Evolutionary conservation across 2,329 filamentous ascomycete species (phyloP).

Genomic region (Hypomyces rosellus): DNA sequence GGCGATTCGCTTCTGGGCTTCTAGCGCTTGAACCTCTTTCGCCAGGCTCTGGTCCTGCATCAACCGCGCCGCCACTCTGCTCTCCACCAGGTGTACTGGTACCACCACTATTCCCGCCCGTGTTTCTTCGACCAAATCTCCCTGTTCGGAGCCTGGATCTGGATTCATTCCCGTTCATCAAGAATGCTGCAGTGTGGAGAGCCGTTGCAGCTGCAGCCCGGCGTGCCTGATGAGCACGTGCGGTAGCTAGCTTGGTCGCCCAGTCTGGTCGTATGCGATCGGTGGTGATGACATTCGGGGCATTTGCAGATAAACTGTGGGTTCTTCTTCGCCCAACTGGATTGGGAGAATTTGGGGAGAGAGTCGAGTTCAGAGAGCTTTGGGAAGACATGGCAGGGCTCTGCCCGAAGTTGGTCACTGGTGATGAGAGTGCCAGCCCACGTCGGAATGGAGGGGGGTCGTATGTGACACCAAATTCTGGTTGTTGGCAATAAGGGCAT

Average conservation of each 20-base stretch:
- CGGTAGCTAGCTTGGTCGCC: conserved; percentile 80
- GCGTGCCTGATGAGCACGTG: conserved; percentile 76
- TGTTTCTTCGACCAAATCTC: conserved; percentile 52
- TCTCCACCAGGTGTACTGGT: conserved; percentile 23
- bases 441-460: conserved; percentile 81
- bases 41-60: conserved; percentile 17
- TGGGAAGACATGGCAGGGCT: conserved; percentile 78
- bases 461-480: conserved; percentile 96
- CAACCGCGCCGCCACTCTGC: conserved; percentile 7
- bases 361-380: conserved; percentile 64
- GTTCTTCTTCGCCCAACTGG: conserved; percentile 39
- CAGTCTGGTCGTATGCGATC: conserved; percentile 91
- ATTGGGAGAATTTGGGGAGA: conserved; percentile 35
- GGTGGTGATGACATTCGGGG: conserved; percentile 82
- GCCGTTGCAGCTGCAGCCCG: conserved; percentile 90
- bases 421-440: conserved; percentile 63
- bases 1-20: conserved; percentile 23
- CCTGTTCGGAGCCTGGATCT: conserved; percentile 40
- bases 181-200: conserved; percentile 87
- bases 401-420: conserved; percentile 31
- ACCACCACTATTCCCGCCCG: conserved; percentile 32
- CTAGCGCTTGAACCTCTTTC: conserved; percentile 17
- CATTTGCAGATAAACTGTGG: conserved; percentile 69
- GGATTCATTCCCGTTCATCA: conserved; percentile 62
- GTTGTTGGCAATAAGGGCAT: conserved; percentile 91